These are phyloP conservation scores for Chenopodium quinoa DNA, from an alignment of 148 eudicot species.

Conservation along the genomic window DNA sequence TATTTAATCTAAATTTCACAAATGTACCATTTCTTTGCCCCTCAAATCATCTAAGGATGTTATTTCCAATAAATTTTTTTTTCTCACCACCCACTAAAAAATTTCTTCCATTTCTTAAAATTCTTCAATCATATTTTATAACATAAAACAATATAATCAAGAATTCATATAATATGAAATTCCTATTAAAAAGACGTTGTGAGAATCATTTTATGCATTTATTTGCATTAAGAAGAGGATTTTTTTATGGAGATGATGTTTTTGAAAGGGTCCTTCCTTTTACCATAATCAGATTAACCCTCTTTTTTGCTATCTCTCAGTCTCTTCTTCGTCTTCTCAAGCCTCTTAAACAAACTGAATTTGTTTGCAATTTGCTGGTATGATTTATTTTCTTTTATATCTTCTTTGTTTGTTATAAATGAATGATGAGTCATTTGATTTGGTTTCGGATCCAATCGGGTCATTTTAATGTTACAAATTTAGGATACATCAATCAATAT, in stretches of 20 bases:
- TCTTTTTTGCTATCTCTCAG: constrained; percentile 15
- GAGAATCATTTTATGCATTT: constrained; percentile 10
- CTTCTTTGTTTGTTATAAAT: background rate
- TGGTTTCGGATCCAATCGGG: background rate
- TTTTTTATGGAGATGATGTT: constrained; percentile 13
- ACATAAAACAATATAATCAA: background rate
- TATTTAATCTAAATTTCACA: background rate
- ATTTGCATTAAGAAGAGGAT: constrained; percentile 13
- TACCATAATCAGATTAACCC: constrained; percentile 12
- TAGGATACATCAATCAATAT: background rate
- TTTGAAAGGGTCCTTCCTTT: constrained; percentile 22
- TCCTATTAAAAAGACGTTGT: background rate
- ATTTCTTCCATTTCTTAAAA: background rate
- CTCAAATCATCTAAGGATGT: background rate
- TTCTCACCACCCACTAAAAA: background rate
- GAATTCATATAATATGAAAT: background rate
- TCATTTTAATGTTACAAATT: background rate
- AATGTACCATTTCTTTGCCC: background rate
- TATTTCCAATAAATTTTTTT: background rate
- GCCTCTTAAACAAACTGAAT: constrained; percentile 25
- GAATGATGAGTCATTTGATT: background rate
- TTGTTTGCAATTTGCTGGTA: constrained; percentile 22
- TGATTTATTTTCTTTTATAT: background rate
- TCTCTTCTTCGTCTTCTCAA: constrained; percentile 15
- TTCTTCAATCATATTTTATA: constrained; percentile 8